These are phyloP conservation scores for Dothideomycetes sp. DNA, from an alignment of 2,329 filamentous ascomycete species.

Conservation along the genomic window DNA sequence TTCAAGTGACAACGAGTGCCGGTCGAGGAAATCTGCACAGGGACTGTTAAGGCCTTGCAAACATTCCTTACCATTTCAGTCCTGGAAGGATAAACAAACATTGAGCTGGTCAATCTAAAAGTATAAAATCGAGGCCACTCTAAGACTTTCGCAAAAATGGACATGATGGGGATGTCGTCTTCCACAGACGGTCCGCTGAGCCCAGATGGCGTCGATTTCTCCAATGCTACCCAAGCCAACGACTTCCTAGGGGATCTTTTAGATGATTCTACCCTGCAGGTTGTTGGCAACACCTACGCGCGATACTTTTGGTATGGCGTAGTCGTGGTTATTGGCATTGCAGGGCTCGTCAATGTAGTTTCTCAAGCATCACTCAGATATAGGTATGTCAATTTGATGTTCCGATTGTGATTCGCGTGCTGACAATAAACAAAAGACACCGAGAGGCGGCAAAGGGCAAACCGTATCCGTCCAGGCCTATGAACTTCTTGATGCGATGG, in stretches of 20 bases:
- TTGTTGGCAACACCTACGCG: constrained; percentile 25
- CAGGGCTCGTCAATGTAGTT: constrained; percentile 20
- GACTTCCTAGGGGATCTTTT: constrained; percentile 25
- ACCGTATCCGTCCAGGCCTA: constrained; percentile 20
- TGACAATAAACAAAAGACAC: too few relatives aligned
- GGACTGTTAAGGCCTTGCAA: not conserved
- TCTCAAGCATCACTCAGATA: constrained; percentile 18
- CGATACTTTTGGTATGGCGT: constrained; percentile 30
- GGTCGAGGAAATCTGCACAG: not conserved
- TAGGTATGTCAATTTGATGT: too few relatives aligned
- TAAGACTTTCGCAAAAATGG: constrained; percentile 9
- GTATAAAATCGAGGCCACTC: not conserved
- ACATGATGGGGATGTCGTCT: constrained; percentile 13
- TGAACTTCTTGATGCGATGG: constrained; percentile 15
- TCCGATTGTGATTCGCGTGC: too few relatives aligned
- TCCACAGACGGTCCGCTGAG: constrained; percentile 15
- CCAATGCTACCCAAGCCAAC: constrained; percentile 24
- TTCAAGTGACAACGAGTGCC: not conserved
- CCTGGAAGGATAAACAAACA: not conserved
- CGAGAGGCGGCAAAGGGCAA: constrained; percentile 22
- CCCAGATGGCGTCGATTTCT: constrained; percentile 25
- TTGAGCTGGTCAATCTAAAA: not conserved
- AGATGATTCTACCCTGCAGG: constrained; percentile 24
- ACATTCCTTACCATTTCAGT: not conserved
- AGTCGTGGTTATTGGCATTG: constrained; percentile 21